These are phyloP conservation scores for Arctium lappa DNA, from an alignment of 129 eudicot genomes.

Conservation along the genomic window DNA sequence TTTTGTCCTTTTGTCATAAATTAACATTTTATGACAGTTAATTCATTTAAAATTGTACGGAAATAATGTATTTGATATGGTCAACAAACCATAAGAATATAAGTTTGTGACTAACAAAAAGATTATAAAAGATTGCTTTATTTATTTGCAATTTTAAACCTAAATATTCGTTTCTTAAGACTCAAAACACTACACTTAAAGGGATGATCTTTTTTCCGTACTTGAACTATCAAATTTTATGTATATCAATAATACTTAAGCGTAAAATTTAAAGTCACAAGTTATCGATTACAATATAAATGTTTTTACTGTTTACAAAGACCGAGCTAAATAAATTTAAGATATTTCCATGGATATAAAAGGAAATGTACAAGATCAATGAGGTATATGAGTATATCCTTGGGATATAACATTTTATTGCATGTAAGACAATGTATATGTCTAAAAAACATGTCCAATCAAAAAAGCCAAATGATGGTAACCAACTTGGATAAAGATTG, in stretches of 20 bases:
- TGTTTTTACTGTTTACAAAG: background rate
- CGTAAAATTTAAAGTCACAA: background rate
- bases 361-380: background rate
- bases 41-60: too few relatives aligned
- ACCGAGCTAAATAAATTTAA: too few relatives aligned
- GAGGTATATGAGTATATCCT: background rate
- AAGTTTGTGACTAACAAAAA: background rate
- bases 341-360: background rate
- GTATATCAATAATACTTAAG: too few relatives aligned
- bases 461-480: background rate
- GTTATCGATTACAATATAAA: background rate
- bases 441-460: background rate
- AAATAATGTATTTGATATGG: background rate
- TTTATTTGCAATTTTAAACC: background rate
- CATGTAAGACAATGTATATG: background rate
- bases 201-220: background rate
- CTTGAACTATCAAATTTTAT: background rate
- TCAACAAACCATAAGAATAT: background rate
- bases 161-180: background rate
- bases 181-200: background rate
- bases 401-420: background rate
- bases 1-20: too few relatives aligned
- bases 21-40: background rate
- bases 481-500: background rate
- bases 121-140: too few relatives aligned